Evolutionary conservation across 805 yeast species (phyloP).

Genomic region (Zygosaccharomyces rouxii): DNA sequence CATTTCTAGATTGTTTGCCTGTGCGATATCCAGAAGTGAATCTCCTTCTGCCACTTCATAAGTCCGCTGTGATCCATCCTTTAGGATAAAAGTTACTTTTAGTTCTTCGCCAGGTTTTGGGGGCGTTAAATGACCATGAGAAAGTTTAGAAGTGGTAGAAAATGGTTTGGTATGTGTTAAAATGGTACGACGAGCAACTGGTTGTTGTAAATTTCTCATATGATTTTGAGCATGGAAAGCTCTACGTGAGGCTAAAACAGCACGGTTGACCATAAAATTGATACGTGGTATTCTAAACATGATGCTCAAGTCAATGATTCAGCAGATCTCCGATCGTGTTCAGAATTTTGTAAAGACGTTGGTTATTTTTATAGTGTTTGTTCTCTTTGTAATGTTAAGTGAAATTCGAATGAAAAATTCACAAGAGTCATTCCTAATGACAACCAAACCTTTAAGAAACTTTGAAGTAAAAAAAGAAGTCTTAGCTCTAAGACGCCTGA

Average conservation of each 20-base stretch:
- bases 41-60: conserved; percentile 92
- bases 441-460: not conserved
- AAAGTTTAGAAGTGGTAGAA: conserved; percentile 23
- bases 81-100: conserved; percentile 81
- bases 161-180: not conserved
- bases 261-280: not conserved
- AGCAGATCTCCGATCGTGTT: not conserved
- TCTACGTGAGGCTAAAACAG: not conserved
- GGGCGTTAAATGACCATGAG: conserved; percentile 83
- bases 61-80: conserved; percentile 80
- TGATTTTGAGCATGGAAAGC: not conserved
- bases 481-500: too few species aligned
- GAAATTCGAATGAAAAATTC: not conserved
- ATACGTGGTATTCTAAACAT: conserved; percentile 3
- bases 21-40: conserved; percentile 87
- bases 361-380: not conserved
- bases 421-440: not conserved
- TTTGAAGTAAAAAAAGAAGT: not conserved
- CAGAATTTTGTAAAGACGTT: not conserved
- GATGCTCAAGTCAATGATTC: not conserved
- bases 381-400: not conserved
- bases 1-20: conserved; percentile 88
- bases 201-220: not conserved
- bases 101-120: conserved; percentile 93
- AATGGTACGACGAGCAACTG: not conserved